Base-by-base conservation (phyloP, 169 alveolate species). In the Eimeria falciformis region DNA sequence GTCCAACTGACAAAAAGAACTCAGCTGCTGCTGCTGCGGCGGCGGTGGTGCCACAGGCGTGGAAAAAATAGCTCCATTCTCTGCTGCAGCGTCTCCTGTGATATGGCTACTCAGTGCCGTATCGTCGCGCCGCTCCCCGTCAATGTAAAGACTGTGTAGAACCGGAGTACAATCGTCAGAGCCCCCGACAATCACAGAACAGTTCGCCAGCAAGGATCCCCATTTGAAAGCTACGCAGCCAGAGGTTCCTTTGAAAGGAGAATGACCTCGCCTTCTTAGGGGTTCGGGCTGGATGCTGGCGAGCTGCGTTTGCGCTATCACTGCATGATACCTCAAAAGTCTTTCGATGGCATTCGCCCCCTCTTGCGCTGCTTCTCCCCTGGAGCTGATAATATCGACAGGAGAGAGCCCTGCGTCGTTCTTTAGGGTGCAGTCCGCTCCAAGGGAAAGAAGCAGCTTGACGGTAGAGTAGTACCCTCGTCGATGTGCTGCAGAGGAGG, bases 351-450 rank as follows among this genome's bases (percentile, higher is more conserved):
- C 88, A 29, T 78, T 71, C 2, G 53, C 33, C 18, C 88, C 29
- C 23, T 84, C 91, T 12, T 66, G 91, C 33, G 50, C 37, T 40
- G 27, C 56, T 17, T 11, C 62, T 21, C 65, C 58, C 5, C 47
- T 29, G n/a, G 58, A 17, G 2, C 62, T 65, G 18, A 58, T 71
- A 46, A 93, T 50, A 17, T 93, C 95, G 50, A 92, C 90, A 21
- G 95, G 95, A 47, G 94, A 89, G 29, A 91, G 27, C n/a, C 95
- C 96, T 29, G 89, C 92, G 56, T 88, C 93, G 77, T 95, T 93
- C 83, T 53, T 73, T 27, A 93, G 75, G 56, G 93, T 78, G 50
- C 83, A 45, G 66, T 93, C 95, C 46, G 95, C 96, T 14, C 95
- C 95, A n/a, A 95, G 83, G 37, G 92, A 93, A 27, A 95, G 84